A percentile compares a stretch with the other conserved stretches of the same genome.
Conservation (phyloP, 1,139 yeast genomes). For the Geotrichum citri-aurantii region DNA sequence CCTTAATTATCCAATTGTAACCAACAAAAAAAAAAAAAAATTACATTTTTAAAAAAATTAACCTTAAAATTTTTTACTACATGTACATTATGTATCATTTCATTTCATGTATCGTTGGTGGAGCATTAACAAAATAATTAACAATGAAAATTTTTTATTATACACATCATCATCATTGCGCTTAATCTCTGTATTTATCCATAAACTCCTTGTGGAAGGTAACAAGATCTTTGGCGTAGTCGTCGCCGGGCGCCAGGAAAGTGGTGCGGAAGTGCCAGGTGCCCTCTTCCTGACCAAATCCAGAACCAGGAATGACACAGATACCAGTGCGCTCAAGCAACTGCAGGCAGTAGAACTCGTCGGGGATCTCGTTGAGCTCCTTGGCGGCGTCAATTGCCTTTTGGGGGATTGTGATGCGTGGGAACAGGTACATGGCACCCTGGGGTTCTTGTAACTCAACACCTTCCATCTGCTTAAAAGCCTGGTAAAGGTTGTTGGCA, state of each 20-base stretch:
- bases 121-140: too few relatives aligned
- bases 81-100: too few relatives aligned
- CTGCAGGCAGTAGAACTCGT: conserved; percentile 81
- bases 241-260: conserved; percentile 89
- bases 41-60: too few relatives aligned
- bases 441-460: conserved; percentile 79
- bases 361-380: conserved; percentile 51
- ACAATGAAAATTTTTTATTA: background rate
- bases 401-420: conserved; percentile 58
- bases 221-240: conserved; percentile 75
- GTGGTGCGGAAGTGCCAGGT: conserved; percentile 94
- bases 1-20: too few relatives aligned
- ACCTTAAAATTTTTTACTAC: too few relatives aligned
- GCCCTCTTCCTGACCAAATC: conserved; percentile 87
- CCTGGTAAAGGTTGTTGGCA: conserved; percentile 56
- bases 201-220: conserved; percentile 70
- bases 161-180: background rate
- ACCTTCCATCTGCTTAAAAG: conserved; percentile 73
- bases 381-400: conserved; percentile 60
- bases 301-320: conserved; percentile 95
- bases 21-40: too few relatives aligned
- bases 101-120: too few relatives aligned
- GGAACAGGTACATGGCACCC: conserved; percentile 98
- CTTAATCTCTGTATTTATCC: conserved; percentile 42
- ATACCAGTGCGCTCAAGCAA: conserved; percentile 87